Evolutionary conservation across 2,329 filamentous ascomycete genomes (phyloP).

Genomic region (Trichoderma harzianum): DNA sequence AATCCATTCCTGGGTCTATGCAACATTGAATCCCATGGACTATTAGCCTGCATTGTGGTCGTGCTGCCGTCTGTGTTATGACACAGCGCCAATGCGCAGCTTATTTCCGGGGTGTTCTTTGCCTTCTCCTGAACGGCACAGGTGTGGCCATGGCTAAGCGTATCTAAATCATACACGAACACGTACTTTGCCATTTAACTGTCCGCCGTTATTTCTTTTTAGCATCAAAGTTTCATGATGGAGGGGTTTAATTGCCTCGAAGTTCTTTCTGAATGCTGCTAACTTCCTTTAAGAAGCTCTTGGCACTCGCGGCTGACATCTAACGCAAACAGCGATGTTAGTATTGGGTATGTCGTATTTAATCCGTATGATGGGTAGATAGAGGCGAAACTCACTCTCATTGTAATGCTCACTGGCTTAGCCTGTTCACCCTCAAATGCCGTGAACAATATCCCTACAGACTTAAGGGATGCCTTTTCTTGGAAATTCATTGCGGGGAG

Average conservation of each 20-base stretch:
- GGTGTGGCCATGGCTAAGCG: not conserved
- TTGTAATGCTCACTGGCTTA: slow-evolving; percentile 56
- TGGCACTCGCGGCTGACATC: slow-evolving; percentile 54
- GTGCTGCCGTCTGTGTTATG: not conserved
- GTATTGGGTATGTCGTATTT: not conserved
- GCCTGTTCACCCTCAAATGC: slow-evolving; percentile 56
- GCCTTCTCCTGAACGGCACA: not conserved
- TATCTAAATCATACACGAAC: not conserved
- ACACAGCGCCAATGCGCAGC: not conserved
- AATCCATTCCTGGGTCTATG: not conserved
- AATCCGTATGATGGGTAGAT: not conserved
- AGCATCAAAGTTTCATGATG: not conserved
- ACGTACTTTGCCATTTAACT: not conserved
- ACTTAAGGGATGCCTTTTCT: slow-evolving; percentile 69
- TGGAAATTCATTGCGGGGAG: slow-evolving; percentile 77
- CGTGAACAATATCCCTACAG: slow-evolving; percentile 64
- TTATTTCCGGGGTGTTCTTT: not conserved
- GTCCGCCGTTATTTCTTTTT: not conserved
- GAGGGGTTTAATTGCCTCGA: slow-evolving; percentile 33
- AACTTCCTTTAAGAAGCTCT: slow-evolving; percentile 50
- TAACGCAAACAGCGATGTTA: slow-evolving; percentile 25
- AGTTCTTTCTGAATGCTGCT: slow-evolving; percentile 50
- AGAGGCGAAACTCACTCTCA: slow-evolving; percentile 48
- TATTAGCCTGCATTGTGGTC: not conserved
- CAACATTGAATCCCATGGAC: not conserved